Evolutionary conservation across 371 early-diverging fungal genomes (phyloP), one percentile per base, ranked within the genome.

Genomic region (Quaeritorhiza haematococci): DNA sequence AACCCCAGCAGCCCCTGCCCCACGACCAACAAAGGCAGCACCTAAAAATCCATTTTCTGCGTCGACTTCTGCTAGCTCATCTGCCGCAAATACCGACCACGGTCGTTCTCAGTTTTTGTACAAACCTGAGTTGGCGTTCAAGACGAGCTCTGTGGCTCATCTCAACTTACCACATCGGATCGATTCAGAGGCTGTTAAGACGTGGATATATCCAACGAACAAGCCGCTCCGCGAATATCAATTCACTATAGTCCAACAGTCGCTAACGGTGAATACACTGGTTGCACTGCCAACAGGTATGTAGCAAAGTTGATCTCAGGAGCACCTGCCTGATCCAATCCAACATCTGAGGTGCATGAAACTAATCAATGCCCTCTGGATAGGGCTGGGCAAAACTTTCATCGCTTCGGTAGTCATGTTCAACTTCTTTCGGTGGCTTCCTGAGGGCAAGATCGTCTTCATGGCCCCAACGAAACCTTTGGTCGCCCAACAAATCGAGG

Each of bases 351-450:
- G 21, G 21, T 17, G 41, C 21, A 38, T 19, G 35, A 2, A 13
- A 17, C 21, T 1, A 2, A 23, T 33, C 3, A 10, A 17, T 13
- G 24, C 13, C n/a, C n/a, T n/a, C n/a, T n/a, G n/a, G n/a, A 71
- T 71, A 6, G 75, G 97, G 35, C 76, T 95, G 47, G 97, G 97
- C 29, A 96, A 96, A 66, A 96, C 97, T 0, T 88, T 94, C 60
- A 92, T 96, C 62, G 97, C 97, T 0, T 92, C 93, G 0, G 97
- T 96, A 0, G 90, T 94, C 8, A 95, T 96, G 93, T 89, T 72
- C 49, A 94, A 94, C 66, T 91, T 84, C 62, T 90, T 80, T 63
- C 87, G 93, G 2, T 96, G 97, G 97, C 95, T 96, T 63, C 94
- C 97, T 0, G 65, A 85, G 32, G 80, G 87, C 2, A 86, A 89